These are phyloP conservation scores for Rhytidhysteron rufulum DNA, from an alignment of 2,329 filamentous ascomycete genomes.

Conservation along the genomic window DNA sequence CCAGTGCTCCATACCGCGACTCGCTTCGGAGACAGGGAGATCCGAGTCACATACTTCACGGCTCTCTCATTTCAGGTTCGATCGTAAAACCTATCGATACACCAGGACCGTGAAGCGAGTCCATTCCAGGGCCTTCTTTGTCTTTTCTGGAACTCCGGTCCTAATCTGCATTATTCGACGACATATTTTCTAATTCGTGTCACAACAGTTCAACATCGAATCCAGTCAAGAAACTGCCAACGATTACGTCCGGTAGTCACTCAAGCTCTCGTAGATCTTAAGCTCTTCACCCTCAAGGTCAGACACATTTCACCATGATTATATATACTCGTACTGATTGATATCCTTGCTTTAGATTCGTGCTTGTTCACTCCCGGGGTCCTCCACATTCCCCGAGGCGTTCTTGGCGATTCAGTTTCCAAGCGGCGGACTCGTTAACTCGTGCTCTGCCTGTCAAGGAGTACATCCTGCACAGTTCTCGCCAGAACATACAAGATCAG, in stretches of 20 bases:
- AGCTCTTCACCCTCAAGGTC: neutral
- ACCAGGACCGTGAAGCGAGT: too few species aligned
- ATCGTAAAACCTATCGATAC: conserved; percentile 10
- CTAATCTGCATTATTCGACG: too few species aligned
- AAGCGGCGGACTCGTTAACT: conserved; percentile 51
- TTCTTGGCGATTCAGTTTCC: conserved; percentile 36
- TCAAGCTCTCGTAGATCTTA: too few species aligned
- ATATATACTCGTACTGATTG: neutral
- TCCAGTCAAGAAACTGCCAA: too few species aligned
- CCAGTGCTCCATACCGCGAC: conserved; percentile 1
- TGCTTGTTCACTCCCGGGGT: conserved; percentile 35
- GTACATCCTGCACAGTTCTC: conserved; percentile 31
- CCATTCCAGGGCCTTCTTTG: too few species aligned
- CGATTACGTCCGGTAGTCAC: too few species aligned
- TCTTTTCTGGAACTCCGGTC: too few species aligned
- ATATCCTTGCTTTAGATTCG: conserved; percentile 26
- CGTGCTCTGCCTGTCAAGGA: conserved; percentile 44
- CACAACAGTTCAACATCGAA: too few species aligned
- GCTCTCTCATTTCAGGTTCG: conserved; percentile 5
- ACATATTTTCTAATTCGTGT: too few species aligned
- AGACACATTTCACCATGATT: neutral
- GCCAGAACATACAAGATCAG: conserved; percentile 29
- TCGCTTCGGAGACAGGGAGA: conserved; percentile 3
- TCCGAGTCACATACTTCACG: conserved; percentile 6
- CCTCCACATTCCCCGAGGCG: conserved; percentile 42